These are phyloP conservation scores for Cenchrus fungigraminus DNA, from an alignment of 176 grass and related monocot species.

Conservation along the genomic window DNA sequence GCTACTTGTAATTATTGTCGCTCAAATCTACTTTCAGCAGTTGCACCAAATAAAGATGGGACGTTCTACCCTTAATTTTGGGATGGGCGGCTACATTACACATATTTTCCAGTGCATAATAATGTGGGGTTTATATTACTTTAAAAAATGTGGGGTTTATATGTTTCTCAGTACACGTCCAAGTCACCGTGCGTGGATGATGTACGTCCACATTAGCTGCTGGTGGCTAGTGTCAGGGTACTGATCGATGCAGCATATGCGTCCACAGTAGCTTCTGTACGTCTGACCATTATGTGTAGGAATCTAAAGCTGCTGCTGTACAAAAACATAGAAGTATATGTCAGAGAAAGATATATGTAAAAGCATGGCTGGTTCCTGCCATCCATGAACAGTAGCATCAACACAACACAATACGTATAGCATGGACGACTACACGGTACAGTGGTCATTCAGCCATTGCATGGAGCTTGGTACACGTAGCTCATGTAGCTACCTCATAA, in stretches of 20 bases:
- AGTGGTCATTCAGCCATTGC: background rate
- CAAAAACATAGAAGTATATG: background rate
- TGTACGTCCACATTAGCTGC: no score
- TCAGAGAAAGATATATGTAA: background rate
- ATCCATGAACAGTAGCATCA: background rate
- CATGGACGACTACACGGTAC: no score
- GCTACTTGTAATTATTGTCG: no score
- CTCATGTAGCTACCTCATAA: background rate
- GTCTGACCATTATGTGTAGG: background rate
- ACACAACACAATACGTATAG: background rate
- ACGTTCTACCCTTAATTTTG: background rate
- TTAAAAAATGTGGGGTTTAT: no score
- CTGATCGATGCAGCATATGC: background rate
- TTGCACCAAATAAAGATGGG: no score
- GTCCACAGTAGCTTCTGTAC: background rate
- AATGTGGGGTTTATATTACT: no score
- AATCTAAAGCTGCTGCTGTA: background rate
- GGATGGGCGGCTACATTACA: constrained; percentile 7
- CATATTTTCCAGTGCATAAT: no score
- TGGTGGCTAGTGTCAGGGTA: background rate
- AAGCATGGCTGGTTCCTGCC: background rate
- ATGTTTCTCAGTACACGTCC: background rate
- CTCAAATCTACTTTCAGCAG: no score
- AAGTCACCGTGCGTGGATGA: constrained; percentile 21
- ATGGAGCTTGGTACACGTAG: background rate